Evolutionary conservation across 2,329 filamentous ascomycete species (phyloP), one percentile per base, ranked within the genome.

Genomic region (Penicillium sp.): DNA sequence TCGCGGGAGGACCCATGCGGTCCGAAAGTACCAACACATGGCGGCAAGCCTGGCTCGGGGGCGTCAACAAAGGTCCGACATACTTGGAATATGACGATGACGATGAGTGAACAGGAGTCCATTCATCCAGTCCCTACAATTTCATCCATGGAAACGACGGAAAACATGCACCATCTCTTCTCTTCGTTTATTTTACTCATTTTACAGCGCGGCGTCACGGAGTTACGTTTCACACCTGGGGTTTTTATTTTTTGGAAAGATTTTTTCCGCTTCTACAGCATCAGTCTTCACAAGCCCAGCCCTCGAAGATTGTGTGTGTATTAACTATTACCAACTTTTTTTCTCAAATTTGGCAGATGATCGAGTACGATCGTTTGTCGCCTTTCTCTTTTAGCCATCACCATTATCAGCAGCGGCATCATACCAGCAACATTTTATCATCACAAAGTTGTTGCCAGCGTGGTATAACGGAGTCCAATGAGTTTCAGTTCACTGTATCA

Each of bases 1-100:
- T 43, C 26, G 38, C 64, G 68, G 58, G 72, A 14, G 69, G 3
- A 62, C 67, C 6, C 71, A 77, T 18, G 69, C 73, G 6, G 67
- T 71, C 14, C 76, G 73, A 72, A 74, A 76, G 63, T 69, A 46
- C 56, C 40, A 54, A 45, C 6, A 50, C 43, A 20, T 58, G 56
- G 56, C 56, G 56, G 3, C 46, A 71, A 26, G 69, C 71, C 20
- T 77, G 72, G 74, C 59, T 71, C 21, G 66, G 72, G 16, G 71
- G 72, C 7, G 67, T 65, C 55, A 63, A 63, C 24, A 46, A 52
- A 28, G 64, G 65, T 1, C 62, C 63, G 24, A 58, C 61, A 24
- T 59, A 62, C 59, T 48, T 59, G 30, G 8, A 16, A 35, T 35
- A 16, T 43, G 65, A 70, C 26, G 64, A 70, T 45, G 67, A 71